A percentile compares a stretch with the other conserved stretches of the same genome.
These are phyloP conservation scores for Apostasia shenzhenica DNA, from an alignment of 106 monocot species.

Conservation along the genomic window DNA sequence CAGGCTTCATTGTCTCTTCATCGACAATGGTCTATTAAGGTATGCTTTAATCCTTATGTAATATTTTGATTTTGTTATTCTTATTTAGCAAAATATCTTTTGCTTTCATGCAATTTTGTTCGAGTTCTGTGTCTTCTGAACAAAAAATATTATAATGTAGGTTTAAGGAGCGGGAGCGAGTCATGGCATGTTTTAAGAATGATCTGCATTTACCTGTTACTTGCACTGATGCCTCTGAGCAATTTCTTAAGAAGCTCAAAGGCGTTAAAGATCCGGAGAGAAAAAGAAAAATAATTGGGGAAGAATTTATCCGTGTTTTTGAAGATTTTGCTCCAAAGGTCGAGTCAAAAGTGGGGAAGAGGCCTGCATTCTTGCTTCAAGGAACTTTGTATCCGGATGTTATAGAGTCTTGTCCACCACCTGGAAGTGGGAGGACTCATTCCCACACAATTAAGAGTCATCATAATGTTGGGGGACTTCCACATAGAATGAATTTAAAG, in stretches of 20 bases:
- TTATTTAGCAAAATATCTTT: background rate
- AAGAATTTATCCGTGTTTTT: conserved; percentile 83
- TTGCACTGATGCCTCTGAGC: conserved; percentile 83
- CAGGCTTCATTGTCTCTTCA: conserved; percentile 85
- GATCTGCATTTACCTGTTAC: conserved; percentile 92
- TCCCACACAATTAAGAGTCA: conserved; percentile 98
- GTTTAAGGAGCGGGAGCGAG: conserved; percentile 87
- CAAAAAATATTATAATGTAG: conserved; percentile 24
- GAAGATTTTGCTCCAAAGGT: conserved; percentile 82
- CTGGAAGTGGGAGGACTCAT: conserved; percentile 82
- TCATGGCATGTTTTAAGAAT: conserved; percentile 83
- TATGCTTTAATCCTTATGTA: conserved; percentile 1
- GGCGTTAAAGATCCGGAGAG: conserved; percentile 88
- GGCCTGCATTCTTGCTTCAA: conserved; percentile 55
- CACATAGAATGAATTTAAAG: conserved; percentile 90
- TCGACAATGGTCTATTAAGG: conserved; percentile 97
- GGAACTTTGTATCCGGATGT: conserved; percentile 79
- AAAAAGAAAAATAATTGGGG: conserved; percentile 93
- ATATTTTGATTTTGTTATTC: background rate
- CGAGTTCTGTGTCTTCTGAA: background rate
- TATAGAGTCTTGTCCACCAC: conserved; percentile 94
- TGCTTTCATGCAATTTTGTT: background rate
- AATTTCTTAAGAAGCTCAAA: conserved; percentile 75
- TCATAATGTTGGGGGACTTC: conserved; percentile 98
- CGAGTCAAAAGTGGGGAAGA: conserved; percentile 56